Evolutionary conservation across 768 basidiomycete species (phyloP), one percentile per base, ranked within the genome.

Genomic region (Serendipita sp.): DNA sequence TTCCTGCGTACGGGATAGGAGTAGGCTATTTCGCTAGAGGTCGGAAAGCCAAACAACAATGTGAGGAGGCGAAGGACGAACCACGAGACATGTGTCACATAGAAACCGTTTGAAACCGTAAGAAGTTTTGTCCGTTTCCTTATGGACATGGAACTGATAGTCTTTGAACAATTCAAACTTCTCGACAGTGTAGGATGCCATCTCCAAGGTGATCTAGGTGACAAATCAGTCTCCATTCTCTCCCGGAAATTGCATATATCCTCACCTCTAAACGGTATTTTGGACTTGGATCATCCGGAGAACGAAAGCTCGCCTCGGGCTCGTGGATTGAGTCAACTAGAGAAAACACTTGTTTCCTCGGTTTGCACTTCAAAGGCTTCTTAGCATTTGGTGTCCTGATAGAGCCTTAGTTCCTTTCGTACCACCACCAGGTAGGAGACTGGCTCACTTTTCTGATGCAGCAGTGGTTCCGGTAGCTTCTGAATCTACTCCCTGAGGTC

Each of bases 71-170:
- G 18, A 13, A 28, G 1, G 30, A 73, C 82, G 65, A 68, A 92
- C 92, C 48, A 77, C 69, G 5, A 97, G 77, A 0, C 92, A 90
- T 4, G 85, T 82, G 4, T 86, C 78, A 7, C 93, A 88, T 1
- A 98, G 79, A 72, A 98, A 98, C 2, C 81, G 72, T 64, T 74
- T 75, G 71, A 95, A 95, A 1, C 80, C 77, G 2, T 67, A 66
- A 38, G 78, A 77, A 0, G 74, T 76, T 35, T 80, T 82, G 2
- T 79, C 74, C 0, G 72, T 68, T 51, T 96, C 92, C 46, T 82
- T 75, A 71, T 98, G 95, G 28, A 96, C 83, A 3, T 83, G 77
- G 35, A 72, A 73, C 72, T 93, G 95, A 73, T 98, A 98, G 66
- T 79, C 79, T 70, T 80, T 73, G 70, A 80, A 97, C 16, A 98